Conservation (phyloP, 2,329 filamentous ascomycete species). For the Calycina herbarum region DNA sequence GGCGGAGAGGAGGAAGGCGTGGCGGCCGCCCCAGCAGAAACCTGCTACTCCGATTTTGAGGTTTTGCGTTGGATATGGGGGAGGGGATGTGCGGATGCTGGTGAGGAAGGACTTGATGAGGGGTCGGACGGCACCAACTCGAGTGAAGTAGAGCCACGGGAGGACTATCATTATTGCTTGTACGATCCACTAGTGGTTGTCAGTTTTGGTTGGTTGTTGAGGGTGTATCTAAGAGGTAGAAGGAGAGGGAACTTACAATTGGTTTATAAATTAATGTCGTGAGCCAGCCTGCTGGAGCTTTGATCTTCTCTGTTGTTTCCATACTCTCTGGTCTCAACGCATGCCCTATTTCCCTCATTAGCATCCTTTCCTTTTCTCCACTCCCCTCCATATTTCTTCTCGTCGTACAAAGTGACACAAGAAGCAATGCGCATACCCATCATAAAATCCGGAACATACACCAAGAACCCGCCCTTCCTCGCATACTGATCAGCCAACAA, state of each 20-base stretch:
- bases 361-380: background rate
- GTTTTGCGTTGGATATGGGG: slow-evolving; percentile 32
- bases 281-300: slow-evolving; percentile 24
- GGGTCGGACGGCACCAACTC: slow-evolving; percentile 35
- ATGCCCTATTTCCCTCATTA: slow-evolving; percentile 18
- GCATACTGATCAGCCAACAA: slow-evolving; percentile 51
- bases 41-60: slow-evolving; percentile 54
- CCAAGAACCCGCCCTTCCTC: slow-evolving; percentile 43
- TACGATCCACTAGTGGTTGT: slow-evolving; percentile 40
- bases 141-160: slow-evolving; percentile 34
- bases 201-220: background rate
- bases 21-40: slow-evolving; percentile 65
- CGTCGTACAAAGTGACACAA: background rate
- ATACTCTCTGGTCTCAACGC: slow-evolving; percentile 20
- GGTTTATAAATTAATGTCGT: slow-evolving; percentile 27
- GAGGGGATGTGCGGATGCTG: slow-evolving; percentile 36
- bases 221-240: background rate
- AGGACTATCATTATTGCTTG: slow-evolving; percentile 42
- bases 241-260: slow-evolving; percentile 23
- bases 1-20: slow-evolving; percentile 50
- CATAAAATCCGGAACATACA: slow-evolving; percentile 55
- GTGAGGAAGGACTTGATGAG: slow-evolving; percentile 42
- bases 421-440: slow-evolving; percentile 38
- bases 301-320: slow-evolving; percentile 26
- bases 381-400: background rate